Conservation (phyloP, 2,329 filamentous ascomycete genomes). For the Zasmidium angulare region DNA sequence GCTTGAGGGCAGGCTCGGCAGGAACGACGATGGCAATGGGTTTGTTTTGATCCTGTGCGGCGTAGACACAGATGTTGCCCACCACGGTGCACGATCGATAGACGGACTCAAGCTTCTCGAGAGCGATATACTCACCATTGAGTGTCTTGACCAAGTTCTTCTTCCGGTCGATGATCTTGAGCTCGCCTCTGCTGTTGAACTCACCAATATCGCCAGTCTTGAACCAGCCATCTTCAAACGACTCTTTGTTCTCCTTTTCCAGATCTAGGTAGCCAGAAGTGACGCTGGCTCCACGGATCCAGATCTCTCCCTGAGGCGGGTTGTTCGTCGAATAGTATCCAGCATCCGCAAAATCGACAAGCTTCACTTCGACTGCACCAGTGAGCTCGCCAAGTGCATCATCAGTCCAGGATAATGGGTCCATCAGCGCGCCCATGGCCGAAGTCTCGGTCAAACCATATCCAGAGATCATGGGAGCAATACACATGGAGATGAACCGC, state of each 20-base stretch:
- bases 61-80: constrained; percentile 84
- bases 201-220: constrained; percentile 95
- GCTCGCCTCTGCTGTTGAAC: constrained; percentile 74
- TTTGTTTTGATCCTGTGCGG: constrained; percentile 70
- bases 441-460: constrained; percentile 94
- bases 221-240: constrained; percentile 88
- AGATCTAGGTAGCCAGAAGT: constrained; percentile 80
- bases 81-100: constrained; percentile 81
- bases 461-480: constrained; percentile 90
- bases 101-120: constrained; percentile 90
- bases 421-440: constrained; percentile 72
- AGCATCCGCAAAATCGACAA: constrained; percentile 87
- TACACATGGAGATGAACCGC: constrained; percentile 85
- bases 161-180: constrained; percentile 90
- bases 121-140: constrained; percentile 92
- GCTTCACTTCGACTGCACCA: constrained; percentile 79
- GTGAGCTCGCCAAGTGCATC: constrained; percentile 75
- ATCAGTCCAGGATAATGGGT: constrained; percentile 81
- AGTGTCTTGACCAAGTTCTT: constrained; percentile 98
- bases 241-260: constrained; percentile 75
- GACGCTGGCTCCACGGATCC: constrained; percentile 76
- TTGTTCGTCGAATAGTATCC: constrained; percentile 74
- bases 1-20: constrained; percentile 56
- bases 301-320: constrained; percentile 88
- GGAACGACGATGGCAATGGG: constrained; percentile 79